Evolutionary conservation across 495 filamentous ascomycete species (phyloP).

Genomic region (Aspergillus incahuasiensis): DNA sequence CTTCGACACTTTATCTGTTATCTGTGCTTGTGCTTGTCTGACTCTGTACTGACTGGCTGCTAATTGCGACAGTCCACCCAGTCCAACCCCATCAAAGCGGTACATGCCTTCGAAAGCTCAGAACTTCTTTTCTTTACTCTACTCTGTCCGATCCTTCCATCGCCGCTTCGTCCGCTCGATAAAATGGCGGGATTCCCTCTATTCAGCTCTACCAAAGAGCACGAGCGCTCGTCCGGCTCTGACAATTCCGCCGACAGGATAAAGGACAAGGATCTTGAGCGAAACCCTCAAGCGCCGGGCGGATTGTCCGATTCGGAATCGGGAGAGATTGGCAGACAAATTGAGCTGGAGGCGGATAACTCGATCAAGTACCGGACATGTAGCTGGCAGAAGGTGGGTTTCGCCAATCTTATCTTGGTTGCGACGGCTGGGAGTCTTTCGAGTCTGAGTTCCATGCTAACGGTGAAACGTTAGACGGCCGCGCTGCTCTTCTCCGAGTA

Average conservation of each 20-base stretch:
- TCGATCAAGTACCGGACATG: constrained; percentile 86
- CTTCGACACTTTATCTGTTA: background rate
- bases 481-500: constrained; percentile 87
- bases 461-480: constrained; percentile 54
- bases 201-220: constrained; percentile 15
- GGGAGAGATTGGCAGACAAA: constrained; percentile 61
- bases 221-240: constrained; percentile 22
- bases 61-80: background rate
- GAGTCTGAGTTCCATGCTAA: constrained; percentile 1
- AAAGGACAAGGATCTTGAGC: constrained; percentile 40
- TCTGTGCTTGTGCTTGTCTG: too few species aligned
- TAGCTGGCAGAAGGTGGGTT: constrained; percentile 76
- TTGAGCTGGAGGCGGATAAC: constrained; percentile 70
- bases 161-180: constrained; percentile 38
- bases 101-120: constrained; percentile 38
- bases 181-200: constrained; percentile 36
- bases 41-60: background rate
- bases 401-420: background rate
- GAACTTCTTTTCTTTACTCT: constrained; percentile 21
- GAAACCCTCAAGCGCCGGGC: constrained; percentile 22
- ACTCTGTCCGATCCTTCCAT: constrained; percentile 27
- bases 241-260: constrained; percentile 27
- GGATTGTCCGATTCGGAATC: constrained; percentile 31
- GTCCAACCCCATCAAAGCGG: constrained; percentile 11
- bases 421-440: background rate